phyloP scores from a whole-genome alignment of 148 eudicot genomes.

The Nepenthes gracilis region DNA sequence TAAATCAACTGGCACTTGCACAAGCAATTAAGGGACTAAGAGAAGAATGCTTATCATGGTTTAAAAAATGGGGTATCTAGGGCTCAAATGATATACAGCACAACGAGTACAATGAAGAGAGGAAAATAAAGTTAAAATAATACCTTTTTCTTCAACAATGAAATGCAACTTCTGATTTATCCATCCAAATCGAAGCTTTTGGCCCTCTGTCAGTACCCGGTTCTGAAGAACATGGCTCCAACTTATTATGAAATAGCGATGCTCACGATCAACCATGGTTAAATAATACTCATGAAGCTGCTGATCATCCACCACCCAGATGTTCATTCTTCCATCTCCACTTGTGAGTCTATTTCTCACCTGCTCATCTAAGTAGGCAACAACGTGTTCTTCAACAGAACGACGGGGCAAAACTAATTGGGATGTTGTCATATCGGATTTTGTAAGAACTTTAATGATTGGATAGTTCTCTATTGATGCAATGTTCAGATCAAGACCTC shows the following conservation, averaged over 20 bases:
- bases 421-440: slow-evolving; percentile 28
- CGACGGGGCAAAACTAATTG: slow-evolving; percentile 26
- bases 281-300: slow-evolving; percentile 12
- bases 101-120: neutral
- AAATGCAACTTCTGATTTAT: slow-evolving; percentile 25
- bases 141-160: slow-evolving; percentile 10
- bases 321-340: slow-evolving; percentile 20
- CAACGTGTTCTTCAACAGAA: slow-evolving; percentile 22
- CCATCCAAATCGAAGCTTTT: slow-evolving; percentile 22
- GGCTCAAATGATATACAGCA: neutral
- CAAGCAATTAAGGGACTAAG: neutral
- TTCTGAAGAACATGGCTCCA: slow-evolving; percentile 24
- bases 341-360: slow-evolving; percentile 15
- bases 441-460: slow-evolving; percentile 15
- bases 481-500: slow-evolving; percentile 20
- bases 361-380: slow-evolving; percentile 16
- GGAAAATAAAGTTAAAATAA: neutral
- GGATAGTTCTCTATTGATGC: slow-evolving; percentile 26
- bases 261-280: slow-evolving; percentile 22
- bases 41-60: neutral
- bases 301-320: slow-evolving; percentile 29
- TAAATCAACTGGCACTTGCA: neutral
- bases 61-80: neutral
- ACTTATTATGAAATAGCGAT: slow-evolving; percentile 16
- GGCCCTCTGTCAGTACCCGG: slow-evolving; percentile 20